These are phyloP conservation scores for Dendrocalamus sinicus DNA, from an alignment of 176 grass and related monocot genomes.

Conservation along the genomic window DNA sequence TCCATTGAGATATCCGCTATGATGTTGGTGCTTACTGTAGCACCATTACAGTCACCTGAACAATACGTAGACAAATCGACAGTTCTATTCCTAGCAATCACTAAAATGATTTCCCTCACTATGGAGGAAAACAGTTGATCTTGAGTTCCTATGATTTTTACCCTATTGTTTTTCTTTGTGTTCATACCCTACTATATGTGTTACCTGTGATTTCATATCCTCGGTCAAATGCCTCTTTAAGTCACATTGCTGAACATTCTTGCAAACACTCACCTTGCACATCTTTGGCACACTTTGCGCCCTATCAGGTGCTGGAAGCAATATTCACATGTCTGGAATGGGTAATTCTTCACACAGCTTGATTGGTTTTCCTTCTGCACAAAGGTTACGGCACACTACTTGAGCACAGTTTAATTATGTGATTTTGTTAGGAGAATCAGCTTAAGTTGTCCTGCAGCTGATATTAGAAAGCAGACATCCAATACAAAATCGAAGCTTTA, in stretches of 20 bases:
- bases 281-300: slow-evolving; percentile 87
- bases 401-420: slow-evolving; percentile 69
- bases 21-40: background rate
- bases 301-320: slow-evolving; percentile 98
- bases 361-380: slow-evolving; percentile 95
- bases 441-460: slow-evolving; percentile 28
- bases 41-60: slow-evolving; percentile 15
- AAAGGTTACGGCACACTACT: slow-evolving; percentile 96
- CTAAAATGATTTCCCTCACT: slow-evolving; percentile 11
- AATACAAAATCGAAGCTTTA: background rate
- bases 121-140: background rate
- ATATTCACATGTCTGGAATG: slow-evolving; percentile 93
- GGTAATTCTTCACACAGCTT: slow-evolving; percentile 93
- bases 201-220: slow-evolving; percentile 37
- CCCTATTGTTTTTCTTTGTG: slow-evolving; percentile 14
- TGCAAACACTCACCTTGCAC: slow-evolving; percentile 77
- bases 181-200: slow-evolving; percentile 18
- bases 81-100: slow-evolving; percentile 9
- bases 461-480: slow-evolving; percentile 28
- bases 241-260: slow-evolving; percentile 58
- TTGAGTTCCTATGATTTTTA: slow-evolving; percentile 8
- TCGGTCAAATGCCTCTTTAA: slow-evolving; percentile 34
- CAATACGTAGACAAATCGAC: slow-evolving; percentile 4
- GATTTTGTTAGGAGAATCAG: slow-evolving; percentile 39
- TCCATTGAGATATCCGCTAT: background rate